These are phyloP conservation scores for Seiridium unicorne DNA, from an alignment of 2,329 filamentous ascomycete genomes.

Conservation along the genomic window DNA sequence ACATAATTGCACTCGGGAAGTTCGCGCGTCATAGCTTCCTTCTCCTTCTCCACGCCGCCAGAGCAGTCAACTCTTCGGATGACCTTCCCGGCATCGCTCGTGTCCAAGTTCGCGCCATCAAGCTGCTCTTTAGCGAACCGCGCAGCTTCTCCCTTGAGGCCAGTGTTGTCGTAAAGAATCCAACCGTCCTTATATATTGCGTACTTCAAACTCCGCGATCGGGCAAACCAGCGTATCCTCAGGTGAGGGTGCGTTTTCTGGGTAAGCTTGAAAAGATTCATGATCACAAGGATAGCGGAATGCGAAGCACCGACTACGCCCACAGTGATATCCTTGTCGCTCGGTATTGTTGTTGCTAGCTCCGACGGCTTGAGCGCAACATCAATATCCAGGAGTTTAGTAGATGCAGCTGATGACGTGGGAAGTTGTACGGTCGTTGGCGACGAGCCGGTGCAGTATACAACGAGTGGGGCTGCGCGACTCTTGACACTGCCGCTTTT, in stretches of 20 bases:
- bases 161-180: conserved; percentile 65
- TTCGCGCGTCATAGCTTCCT: conserved; percentile 40
- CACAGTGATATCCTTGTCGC: conserved; percentile 38
- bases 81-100: conserved; percentile 43
- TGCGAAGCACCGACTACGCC: conserved; percentile 63
- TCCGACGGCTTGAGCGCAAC: conserved; percentile 51
- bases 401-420: conserved; percentile 24
- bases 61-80: conserved; percentile 45
- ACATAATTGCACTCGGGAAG: conserved; percentile 51
- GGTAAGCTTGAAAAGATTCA: conserved; percentile 57
- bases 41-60: conserved; percentile 34
- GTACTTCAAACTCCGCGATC: conserved; percentile 55
- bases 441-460: conserved; percentile 31
- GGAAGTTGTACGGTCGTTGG: conserved; percentile 18
- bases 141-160: conserved; percentile 60
- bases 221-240: conserved; percentile 60
- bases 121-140: conserved; percentile 58
- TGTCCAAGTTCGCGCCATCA: conserved; percentile 46
- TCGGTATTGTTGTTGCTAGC: conserved; percentile 38
- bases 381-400: conserved; percentile 52
- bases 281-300: conserved; percentile 60
- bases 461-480: background rate
- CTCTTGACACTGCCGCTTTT: background rate
- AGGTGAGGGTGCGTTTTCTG: conserved; percentile 49
- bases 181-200: conserved; percentile 61